phyloP scores from a whole-genome alignment of 1,284 basidiomycete species.

The Taiwanofungus camphoratus region DNA sequence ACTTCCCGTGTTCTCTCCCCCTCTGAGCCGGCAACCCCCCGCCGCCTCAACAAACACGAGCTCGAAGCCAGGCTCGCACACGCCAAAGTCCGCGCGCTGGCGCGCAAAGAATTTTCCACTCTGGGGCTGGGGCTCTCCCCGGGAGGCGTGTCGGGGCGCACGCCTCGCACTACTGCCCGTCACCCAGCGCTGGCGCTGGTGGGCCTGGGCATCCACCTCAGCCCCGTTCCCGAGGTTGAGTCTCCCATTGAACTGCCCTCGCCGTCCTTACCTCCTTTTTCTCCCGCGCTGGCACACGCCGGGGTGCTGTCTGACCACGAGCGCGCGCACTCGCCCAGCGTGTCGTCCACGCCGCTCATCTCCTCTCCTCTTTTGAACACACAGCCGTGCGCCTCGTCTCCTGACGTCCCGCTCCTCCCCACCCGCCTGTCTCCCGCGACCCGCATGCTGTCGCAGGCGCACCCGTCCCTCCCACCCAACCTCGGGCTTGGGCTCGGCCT shows the following conservation, averaged over 20 bases:
- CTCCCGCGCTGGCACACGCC: neutral
- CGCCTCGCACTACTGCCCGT: neutral
- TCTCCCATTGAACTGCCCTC: neutral
- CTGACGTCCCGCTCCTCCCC: neutral
- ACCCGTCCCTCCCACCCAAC: constrained; percentile 1
- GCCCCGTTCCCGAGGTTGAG: neutral
- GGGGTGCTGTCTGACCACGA: neutral
- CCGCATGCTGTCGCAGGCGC: too few species aligned
- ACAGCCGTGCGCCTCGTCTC: neutral
- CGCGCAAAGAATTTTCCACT: constrained; percentile 6
- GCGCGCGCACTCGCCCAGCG: neutral
- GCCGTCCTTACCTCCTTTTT: neutral
- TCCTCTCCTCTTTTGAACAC: neutral
- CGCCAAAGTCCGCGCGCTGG: constrained; percentile 14
- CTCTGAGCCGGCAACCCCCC: constrained; percentile 1
- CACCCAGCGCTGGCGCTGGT: neutral
- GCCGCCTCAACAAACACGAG: constrained; percentile 18
- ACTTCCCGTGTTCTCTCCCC: neutral
- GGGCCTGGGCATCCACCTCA: neutral
- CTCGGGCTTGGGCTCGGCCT: neutral
- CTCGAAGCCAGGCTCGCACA: constrained; percentile 15
- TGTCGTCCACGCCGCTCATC: neutral
- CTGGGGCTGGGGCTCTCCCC: neutral
- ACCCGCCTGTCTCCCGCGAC: neutral
- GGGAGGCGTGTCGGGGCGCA: too few species aligned